These are phyloP conservation scores for Apophysomyces elegans DNA, from an alignment of 371 early-diverging fungal species.

Conservation along the genomic window DNA sequence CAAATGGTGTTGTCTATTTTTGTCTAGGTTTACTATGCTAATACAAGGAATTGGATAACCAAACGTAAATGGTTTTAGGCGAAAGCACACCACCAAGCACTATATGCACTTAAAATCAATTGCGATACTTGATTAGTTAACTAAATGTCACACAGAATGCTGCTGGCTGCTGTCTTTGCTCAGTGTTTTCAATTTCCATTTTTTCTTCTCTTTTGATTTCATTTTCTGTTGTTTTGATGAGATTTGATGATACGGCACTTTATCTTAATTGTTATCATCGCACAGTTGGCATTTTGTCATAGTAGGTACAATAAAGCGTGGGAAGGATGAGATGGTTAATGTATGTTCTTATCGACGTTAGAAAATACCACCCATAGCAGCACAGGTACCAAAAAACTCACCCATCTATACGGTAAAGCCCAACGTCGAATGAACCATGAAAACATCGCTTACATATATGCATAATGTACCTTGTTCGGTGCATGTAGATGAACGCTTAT, in stretches of 20 bases:
- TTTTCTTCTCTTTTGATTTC: background rate
- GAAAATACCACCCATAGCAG: too few species aligned
- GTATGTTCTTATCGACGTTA: too few species aligned
- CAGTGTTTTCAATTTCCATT: background rate
- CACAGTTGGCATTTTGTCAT: background rate
- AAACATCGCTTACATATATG: too few species aligned
- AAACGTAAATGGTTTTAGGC: background rate
- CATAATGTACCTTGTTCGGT: too few species aligned
- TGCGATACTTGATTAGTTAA: background rate
- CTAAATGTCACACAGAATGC: conserved; percentile 7
- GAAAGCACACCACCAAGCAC: background rate
- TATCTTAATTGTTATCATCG: background rate
- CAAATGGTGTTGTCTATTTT: background rate
- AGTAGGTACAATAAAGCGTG: background rate
- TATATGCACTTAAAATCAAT: background rate
- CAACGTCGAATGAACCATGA: too few species aligned
- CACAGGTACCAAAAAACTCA: too few species aligned
- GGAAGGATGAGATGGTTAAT: background rate
- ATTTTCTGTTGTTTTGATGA: conserved; percentile 5
- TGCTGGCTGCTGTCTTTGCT: background rate
- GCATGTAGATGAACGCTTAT: background rate
- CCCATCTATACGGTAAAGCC: too few species aligned
- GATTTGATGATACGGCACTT: background rate
- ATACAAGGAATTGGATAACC: background rate
- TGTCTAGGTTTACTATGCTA: background rate